phyloP scores from a whole-genome alignment of 2,329 filamentous ascomycete genomes.

The Arachnomyces sp. region DNA sequence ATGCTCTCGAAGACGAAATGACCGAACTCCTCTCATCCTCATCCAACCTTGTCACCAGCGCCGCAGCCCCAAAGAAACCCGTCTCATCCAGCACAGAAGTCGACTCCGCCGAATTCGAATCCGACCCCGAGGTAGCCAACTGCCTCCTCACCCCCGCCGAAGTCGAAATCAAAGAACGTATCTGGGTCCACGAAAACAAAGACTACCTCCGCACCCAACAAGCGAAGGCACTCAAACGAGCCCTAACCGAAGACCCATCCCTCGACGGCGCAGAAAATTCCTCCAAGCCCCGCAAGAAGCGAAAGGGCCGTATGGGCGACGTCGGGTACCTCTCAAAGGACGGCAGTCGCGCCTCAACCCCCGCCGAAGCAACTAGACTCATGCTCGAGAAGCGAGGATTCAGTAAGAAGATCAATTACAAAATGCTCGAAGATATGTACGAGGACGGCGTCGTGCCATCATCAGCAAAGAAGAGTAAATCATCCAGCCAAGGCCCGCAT shows the following conservation, averaged over 20 bases:
- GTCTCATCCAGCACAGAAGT: constrained; percentile 53
- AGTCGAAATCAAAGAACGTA: constrained; percentile 73
- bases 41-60: constrained; percentile 29
- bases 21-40: constrained; percentile 52
- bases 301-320: constrained; percentile 40
- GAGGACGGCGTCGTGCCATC: constrained; percentile 21
- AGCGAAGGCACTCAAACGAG: constrained; percentile 69
- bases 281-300: constrained; percentile 44
- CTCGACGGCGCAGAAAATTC: constrained; percentile 13
- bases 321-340: constrained; percentile 36
- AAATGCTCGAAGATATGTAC: constrained; percentile 32
- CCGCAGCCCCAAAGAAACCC: constrained; percentile 7
- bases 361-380: constrained; percentile 61
- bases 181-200: constrained; percentile 93
- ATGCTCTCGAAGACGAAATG: constrained; percentile 61
- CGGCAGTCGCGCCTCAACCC: constrained; percentile 58
- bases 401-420: constrained; percentile 69
- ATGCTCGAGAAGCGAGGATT: constrained; percentile 62
- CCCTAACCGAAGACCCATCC: constrained; percentile 45
- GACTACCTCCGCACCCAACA: constrained; percentile 86
- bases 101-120: constrained; percentile 73
- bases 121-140: constrained; percentile 78
- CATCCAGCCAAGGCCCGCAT: too few relatives aligned
- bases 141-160: constrained; percentile 70
- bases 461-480: too few relatives aligned